Base-by-base conservation (phyloP, 1,139 yeast genomes). In the Martiniozyma asiatica region DNA sequence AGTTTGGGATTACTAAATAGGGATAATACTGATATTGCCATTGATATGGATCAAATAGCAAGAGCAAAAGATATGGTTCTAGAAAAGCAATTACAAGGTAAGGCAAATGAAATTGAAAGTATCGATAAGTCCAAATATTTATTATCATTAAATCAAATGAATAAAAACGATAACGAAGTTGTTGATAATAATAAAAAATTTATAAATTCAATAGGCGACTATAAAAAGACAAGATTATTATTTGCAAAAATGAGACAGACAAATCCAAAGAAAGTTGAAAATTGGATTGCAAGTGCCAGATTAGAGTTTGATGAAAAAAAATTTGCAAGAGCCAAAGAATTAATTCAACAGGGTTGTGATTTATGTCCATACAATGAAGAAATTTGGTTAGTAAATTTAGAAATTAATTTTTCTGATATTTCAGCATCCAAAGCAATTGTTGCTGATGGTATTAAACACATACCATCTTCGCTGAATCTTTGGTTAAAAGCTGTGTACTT, bases 271-370 rank as follows among this genome's bases (percentile, higher is more conserved):
- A 77, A 75, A 35, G 68, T 94, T 0, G 68, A 70, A 30, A 82
- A 84, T 9, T 89, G 96, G 95, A 80, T 89, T 18, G 84, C 93
- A 0, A 71, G 87, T 22, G 93, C 95, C 0, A 56, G 85, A 29
- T 51, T 85, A 8, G 97, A 89, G 48, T 79, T 73, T 38, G 68
- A 66, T 30, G 78, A 76, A 1, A 62, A 63, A 24, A 73, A 73
- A 33, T 59, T 60, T 35, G 57, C 56, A 5, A 55, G 56, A 16
- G 96, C 98, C 0, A 65, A 68, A 36, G 55, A 56, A 22, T 42
- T 79, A 9, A 75, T 85, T 5, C 63, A 61, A 18, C 72, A 81
- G 46, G 98, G 94, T 2, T 81, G 95, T 48, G 61, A 59, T 6
- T 59, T 58, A 29, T 71, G 87, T 36, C 85, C 89, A 0, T 59